Base-by-base conservation (phyloP, 371 early-diverging fungal species). In the Mucor saturninus region DNA sequence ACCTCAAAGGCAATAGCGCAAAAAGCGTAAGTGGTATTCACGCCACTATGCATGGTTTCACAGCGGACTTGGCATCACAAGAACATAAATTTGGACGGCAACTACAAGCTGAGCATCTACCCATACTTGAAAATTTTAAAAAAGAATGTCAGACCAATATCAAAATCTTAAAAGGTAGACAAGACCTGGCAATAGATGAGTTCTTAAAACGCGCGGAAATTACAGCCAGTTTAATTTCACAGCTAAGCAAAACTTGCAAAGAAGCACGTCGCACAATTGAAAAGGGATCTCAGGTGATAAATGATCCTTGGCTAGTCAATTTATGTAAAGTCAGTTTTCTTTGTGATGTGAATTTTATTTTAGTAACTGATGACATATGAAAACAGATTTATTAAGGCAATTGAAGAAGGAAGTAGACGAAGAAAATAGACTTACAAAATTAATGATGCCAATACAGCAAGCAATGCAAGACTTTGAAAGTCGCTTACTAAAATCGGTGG, bases 251-350 rank as follows among this genome's bases (percentile, higher is more conserved):
- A n/a, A 51, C 58, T 39, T 77, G 77, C 40, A 64, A 68, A 31
- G 61, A 59, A n/a, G 67, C 70, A 1, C 68, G 66, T 48, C 42
- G 42, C 29, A 43, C 62, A 28, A 46, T 62, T 48, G 55, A 62
- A 59, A 66, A 32, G 31, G 54, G 55, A 5, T 15, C 7, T 28
- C 48, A 32, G 9, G 54, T 53, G 60, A 62, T 57, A 55, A 74
- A 30, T 45, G 77, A 77, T 72, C 77, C 77, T 43, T 73, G 74
- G 77, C 42, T 74, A 21, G 65, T 64, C 5, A 77, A 77, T 53
- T 58, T 77, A 11, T 72, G 77, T 74, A 74, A 67, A 68, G 61
- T 21, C 10, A 14, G 21, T 11, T 15, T 11, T 42, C 8, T 28
- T 26, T 9, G n/a, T 8, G n/a, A 26, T 35, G 6, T 48, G 48